Evolutionary conservation across 129 eudicot species (phyloP).

Genomic region (Tagetes patula): DNA sequence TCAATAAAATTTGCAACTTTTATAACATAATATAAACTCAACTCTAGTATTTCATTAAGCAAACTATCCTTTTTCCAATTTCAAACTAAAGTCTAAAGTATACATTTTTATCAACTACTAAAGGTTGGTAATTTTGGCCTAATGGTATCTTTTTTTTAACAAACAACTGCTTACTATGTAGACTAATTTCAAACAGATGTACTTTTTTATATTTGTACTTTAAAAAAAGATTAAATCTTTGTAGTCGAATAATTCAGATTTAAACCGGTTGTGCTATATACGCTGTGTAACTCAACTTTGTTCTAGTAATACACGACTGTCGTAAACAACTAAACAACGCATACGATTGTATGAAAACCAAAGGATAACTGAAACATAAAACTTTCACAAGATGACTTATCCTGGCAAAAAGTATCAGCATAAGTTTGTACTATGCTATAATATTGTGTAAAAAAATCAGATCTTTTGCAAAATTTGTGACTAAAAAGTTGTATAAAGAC

Average conservation of each 20-base stretch:
- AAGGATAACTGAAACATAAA: neutral
- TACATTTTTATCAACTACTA: neutral
- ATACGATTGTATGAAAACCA: neutral
- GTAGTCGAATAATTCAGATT: neutral
- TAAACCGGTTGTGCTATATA: neutral
- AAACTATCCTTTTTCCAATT: neutral
- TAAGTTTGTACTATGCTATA: neutral
- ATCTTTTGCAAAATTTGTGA: neutral
- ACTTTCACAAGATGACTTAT: neutral
- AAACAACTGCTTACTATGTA: neutral
- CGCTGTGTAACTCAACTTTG: neutral
- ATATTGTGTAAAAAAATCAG: neutral
- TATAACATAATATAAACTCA: neutral
- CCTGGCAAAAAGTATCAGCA: neutral
- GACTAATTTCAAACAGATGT: neutral
- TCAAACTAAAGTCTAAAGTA: neutral
- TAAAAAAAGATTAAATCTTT: neutral
- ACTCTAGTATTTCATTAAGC: too few species aligned
- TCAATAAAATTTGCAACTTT: constrained; percentile 2
- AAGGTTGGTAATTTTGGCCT: neutral
- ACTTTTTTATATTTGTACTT: neutral
- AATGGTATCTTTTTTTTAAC: neutral
- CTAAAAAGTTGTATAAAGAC: neutral
- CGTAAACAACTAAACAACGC: neutral
- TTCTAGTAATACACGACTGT: neutral